Base-by-base conservation (phyloP, 2,329 filamentous ascomycete species). In the Fusarium subtropicale region DNA sequence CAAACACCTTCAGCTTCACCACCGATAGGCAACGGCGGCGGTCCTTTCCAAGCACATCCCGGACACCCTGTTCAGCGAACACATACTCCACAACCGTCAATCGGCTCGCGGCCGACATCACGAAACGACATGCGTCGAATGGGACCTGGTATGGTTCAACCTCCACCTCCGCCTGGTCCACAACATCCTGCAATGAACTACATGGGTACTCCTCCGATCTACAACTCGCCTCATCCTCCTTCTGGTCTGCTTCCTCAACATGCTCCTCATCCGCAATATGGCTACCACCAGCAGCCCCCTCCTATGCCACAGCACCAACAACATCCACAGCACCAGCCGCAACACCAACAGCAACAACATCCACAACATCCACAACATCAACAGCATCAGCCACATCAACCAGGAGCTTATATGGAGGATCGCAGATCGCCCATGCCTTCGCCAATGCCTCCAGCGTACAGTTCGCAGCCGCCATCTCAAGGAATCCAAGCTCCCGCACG, bases 1-100 rank as follows among this genome's bases (percentile, higher is more conserved):
- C 87, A 90, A 58, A 94, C 93, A 22, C 92, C 93, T 13, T 97
- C 93, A 26, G 92, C 91, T 33, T 97, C 95, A 26, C 95, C 95
- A 60, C 95, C 95, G 5, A 92, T 97, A 71, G 87, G 88, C 53
- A 97, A 94, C 76, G 91, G 91, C 76, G 91, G 91, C 76, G 91
- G 91, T 68, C 86, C 88, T 26, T 93, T 91, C 73, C 88, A 89
- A 68, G 72, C 76, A 11, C 81, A 80, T 51, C 73, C 75, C 16
- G 74, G 68, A 15, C 76, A 77, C 79, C 83, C 73, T 75, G 77
- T 72, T n/a, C 83, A 82, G 56, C 89, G 94, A 68, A 90, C 91
- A 57, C 90, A 92, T 65, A 97, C 94, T 9, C 94, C 94, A 18
- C 92, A 97, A 76, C 92, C 93, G 7, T 88, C 71, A 67, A 87